Evolutionary conservation across 805 yeast genomes (phyloP), one percentile per base, ranked within the genome.

Genomic region (Sugiyamaella smithiae): DNA sequence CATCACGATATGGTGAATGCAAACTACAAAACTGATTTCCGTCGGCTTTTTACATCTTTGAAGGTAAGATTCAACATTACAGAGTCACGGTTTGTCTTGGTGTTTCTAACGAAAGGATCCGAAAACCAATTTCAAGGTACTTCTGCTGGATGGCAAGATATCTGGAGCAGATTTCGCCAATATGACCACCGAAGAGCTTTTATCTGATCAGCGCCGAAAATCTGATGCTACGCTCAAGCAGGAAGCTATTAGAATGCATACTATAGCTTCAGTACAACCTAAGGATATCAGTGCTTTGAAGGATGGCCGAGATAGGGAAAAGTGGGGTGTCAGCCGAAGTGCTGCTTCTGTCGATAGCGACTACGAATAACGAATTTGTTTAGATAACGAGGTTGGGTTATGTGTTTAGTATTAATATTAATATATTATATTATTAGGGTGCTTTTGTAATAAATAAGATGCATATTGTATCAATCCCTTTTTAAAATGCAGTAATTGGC

Each of bases 291-390:
- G 53, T 20, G 61, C 65, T 24, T 31, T 66, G n/a, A 67, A 68
- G 36, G 74, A 70, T 46, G 74, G 74, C 33, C 53, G 73, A 2
- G 72, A 67, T 26, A 48, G 72, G 7, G 73, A 66, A 40, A 70
- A 70, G 40, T 70, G 74, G 74, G 74, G 73, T 4, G 70, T 68
- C 1, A 60, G 65, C 8, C 51, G 61, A 6, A 68, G 73, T 5
- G 73, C 73, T 2, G 74, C 74, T 4, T 49, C 57, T 28, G 45
- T 54, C n/a, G 56, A 52, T 25, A 41, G 45, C n/a, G 45, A 24
- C 14, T 6, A 28, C 23, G 45, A 41, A 22, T 38, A 4, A 19
- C 40, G n/a, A 29, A n/a, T n/a, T n/a, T n/a, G n/a, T n/a, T n/a
- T n/a, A n/a, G n/a, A n/a, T n/a, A n/a, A n/a, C n/a, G n/a, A n/a